Percentiles rank a stretch among this genome's conserved stretches.
phyloP scores from a whole-genome alignment of 371 early-diverging fungal species.

The Mucor sp. region DNA sequence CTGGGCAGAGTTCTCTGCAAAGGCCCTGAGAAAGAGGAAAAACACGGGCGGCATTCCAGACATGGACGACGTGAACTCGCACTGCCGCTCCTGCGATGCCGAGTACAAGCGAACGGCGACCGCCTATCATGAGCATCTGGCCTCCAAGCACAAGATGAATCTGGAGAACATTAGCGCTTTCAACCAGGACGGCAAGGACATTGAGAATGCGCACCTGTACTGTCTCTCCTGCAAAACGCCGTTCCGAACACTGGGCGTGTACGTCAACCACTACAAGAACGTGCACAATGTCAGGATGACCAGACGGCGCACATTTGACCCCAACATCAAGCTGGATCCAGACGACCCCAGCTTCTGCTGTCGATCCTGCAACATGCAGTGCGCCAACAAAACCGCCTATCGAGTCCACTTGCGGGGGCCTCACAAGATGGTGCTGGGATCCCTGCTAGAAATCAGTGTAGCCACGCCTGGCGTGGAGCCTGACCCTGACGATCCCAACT shows the following conservation, averaged over 20 bases:
- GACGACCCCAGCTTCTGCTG: background rate
- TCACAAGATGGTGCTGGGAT: background rate
- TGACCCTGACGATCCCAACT: background rate
- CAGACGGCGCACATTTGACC: background rate
- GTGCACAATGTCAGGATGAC: background rate
- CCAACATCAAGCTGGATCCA: background rate
- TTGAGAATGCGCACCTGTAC: background rate
- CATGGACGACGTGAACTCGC: background rate
- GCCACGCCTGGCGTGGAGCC: background rate
- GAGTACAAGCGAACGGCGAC: background rate
- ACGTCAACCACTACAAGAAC: background rate
- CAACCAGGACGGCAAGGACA: background rate
- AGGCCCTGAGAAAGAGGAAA: background rate
- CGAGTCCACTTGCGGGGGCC: background rate
- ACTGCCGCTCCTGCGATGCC: background rate
- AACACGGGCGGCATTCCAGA: background rate
- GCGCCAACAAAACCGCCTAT: background rate
- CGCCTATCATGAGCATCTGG: background rate
- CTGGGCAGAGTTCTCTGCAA: background rate
- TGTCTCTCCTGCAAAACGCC: background rate
- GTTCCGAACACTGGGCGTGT: background rate
- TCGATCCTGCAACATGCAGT: background rate
- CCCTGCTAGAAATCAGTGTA: background rate
- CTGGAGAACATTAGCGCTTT: background rate
- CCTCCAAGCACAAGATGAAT: background rate